Conservation (phyloP, 2,329 filamentous ascomycete species). For the Microcyclospora pomicola region DNA sequence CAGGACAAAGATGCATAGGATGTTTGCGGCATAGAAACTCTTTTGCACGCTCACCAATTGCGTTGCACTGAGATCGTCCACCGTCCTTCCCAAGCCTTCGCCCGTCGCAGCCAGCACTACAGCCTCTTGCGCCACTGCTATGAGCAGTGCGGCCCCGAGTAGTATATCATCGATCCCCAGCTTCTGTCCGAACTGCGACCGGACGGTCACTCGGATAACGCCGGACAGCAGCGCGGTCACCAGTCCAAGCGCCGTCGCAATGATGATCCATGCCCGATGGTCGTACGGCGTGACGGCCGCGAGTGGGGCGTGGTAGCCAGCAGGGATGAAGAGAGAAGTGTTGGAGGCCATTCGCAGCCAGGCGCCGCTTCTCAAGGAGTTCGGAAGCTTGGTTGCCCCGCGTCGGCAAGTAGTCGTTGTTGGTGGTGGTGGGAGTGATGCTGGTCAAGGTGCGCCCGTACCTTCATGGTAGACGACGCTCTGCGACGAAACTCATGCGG, state of each 20-base stretch:
- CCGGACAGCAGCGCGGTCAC: slow-evolving; percentile 3
- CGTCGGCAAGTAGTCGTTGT: no score
- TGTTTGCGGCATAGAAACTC: slow-evolving; percentile 7
- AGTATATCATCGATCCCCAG: slow-evolving; percentile 5
- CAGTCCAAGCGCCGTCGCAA: slow-evolving; percentile 5
- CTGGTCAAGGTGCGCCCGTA: no score
- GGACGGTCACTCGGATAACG: no score
- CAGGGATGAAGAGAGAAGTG: no score
- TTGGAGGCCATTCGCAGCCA: no score
- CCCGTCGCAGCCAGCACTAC: slow-evolving; percentile 3
- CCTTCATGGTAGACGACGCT: no score
- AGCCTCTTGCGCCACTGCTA: slow-evolving; percentile 2
- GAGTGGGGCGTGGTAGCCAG: slow-evolving; percentile 3
- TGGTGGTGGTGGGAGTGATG: no score
- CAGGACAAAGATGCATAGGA: slow-evolving; percentile 5
- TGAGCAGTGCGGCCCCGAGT: slow-evolving; percentile 1
- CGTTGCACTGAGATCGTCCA: background rate
- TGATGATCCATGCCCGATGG: slow-evolving; percentile 8
- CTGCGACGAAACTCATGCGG: no score
- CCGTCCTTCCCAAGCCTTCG: slow-evolving; percentile 4
- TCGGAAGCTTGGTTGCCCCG: no score
- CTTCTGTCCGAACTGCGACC: slow-evolving; percentile 1
- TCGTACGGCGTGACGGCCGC: slow-evolving; percentile 5
- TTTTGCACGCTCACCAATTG: slow-evolving; percentile 1
- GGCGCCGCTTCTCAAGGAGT: no score